Evolutionary conservation across 1,284 basidiomycete species (phyloP), one percentile per base, ranked within the genome.

Genomic region (Wolfiporia cocos): DNA sequence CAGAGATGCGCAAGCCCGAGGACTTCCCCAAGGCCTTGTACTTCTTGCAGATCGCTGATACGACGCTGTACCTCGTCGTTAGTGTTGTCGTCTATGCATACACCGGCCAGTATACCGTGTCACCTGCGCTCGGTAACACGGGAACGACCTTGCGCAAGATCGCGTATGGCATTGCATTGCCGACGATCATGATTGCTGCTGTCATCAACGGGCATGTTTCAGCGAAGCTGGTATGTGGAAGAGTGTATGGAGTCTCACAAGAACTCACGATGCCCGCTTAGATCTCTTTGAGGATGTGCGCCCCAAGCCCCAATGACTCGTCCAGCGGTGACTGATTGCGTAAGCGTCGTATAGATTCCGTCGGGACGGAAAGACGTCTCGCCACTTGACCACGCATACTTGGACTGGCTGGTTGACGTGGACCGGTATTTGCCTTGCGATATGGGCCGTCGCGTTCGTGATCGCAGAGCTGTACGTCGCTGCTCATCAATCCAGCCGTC

Each of bases 1-100:
- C 75, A 14, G 75, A 78, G 52, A 76, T 77, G 76, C 61, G 61
- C 40, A 50, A 53, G 35, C 74, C 75, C 2, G 52, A 66, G 49
- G 60, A 62, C 47, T 62, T 62, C 49, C 44, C 53, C 7, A 62
- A 62, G 41, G 53, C 60, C 4, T 51, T 62, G 2, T 61, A 49
- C 41, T 37, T 48, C 34, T 54, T 62, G 4, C 60, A 62, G 31
- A 55, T 59, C 22, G 50, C 55, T 1, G 60, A 60, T 40, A 61
- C 60, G 21, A 57, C 58, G 4, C 48, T 62, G 20, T 62, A 62
- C 49, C 50, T 62, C 28, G 51, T 62, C 42, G 51, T 60, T 28
- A 58, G 60, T 19, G 43, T 62, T 33, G 58, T 59, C 15, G 54
- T 62, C 20, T 62, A 62, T 39, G 52, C 58, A 2, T 62, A 45